Percentiles rank a stretch among this genome's conserved stretches.
Conservation (phyloP, 208 protist species). For the Endotrypanum monterogeii region DNA sequence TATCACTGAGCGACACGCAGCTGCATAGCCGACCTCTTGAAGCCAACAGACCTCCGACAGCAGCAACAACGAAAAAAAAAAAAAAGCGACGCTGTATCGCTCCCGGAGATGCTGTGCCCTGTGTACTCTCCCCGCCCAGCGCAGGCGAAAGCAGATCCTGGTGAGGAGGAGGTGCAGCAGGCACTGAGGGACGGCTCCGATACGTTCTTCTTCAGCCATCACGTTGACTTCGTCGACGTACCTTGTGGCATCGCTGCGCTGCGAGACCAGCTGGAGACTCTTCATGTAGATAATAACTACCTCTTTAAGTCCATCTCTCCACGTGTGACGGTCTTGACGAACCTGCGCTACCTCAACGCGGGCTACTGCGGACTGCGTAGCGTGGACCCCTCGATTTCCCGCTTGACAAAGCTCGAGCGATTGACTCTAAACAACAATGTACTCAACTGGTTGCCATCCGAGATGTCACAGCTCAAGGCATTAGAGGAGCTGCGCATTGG, state of each 20-base stretch:
- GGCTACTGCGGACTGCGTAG: conserved; percentile 58
- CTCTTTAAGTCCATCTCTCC: conserved; percentile 47
- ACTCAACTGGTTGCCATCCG: conserved; percentile 52
- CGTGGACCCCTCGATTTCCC: conserved; percentile 50
- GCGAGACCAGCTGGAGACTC: conserved; percentile 63
- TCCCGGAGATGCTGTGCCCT: conserved; percentile 7
- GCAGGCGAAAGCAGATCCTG: conserved; percentile 17
- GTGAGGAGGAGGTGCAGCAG: conserved; percentile 40
- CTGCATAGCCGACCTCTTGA: no score
- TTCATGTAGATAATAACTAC: conserved; percentile 89
- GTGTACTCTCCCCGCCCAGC: not conserved
- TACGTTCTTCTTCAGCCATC: conserved; percentile 52
- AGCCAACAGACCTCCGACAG: no score
- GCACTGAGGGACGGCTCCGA: conserved; percentile 46
- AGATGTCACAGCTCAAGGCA: conserved; percentile 73
- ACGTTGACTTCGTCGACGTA: conserved; percentile 29
- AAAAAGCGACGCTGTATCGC: not conserved
- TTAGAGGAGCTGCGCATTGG: conserved; percentile 71
- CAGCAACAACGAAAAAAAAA: no score
- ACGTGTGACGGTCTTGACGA: conserved; percentile 56
- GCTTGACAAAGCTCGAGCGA: conserved; percentile 61
- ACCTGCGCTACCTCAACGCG: conserved; percentile 68
- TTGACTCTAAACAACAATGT: conserved; percentile 74
- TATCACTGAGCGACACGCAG: no score
- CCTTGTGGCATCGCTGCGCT: conserved; percentile 43